Evolutionary conservation across 225 moss, liverwort and hornwort genomes (phyloP).

Genomic region (Marchantia paleacea): DNA sequence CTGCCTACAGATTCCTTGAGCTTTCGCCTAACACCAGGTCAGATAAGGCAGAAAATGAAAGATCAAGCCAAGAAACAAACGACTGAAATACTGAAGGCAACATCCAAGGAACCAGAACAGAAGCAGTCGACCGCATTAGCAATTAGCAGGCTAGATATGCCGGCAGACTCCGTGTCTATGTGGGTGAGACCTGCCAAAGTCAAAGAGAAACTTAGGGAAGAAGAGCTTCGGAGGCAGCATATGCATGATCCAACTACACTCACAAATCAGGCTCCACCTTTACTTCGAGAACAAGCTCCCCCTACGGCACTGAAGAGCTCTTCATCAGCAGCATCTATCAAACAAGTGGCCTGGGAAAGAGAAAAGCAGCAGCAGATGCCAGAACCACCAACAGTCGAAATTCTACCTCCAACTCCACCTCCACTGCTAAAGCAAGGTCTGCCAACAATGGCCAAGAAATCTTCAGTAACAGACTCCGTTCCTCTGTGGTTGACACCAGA

Average conservation of each 20-base stretch:
- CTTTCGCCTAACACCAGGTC: background rate
- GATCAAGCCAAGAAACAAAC: slow-evolving; percentile 6
- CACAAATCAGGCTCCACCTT: too few species aligned
- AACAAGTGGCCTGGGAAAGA: too few species aligned
- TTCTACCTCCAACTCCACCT: background rate
- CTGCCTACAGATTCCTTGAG: slow-evolving; percentile 9
- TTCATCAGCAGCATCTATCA: too few species aligned
- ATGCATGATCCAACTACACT: too few species aligned
- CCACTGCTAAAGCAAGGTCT: background rate
- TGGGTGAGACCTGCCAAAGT: background rate
- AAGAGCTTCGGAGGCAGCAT: background rate
- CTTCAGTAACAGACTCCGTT: background rate
- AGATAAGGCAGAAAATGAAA: background rate
- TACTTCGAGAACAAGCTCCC: too few species aligned
- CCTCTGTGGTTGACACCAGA: slow-evolving; percentile 10
- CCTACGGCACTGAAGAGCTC: too few species aligned
- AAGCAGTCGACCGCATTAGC: background rate
- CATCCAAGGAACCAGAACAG: background rate
- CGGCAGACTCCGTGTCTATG: slow-evolving; percentile 5
- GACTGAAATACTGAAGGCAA: background rate
- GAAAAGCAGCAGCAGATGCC: background rate
- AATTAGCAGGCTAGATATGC: too few species aligned
- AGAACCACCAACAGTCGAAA: background rate
- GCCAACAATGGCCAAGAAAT: background rate
- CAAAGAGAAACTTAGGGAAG: background rate